phyloP scores from a whole-genome alignment of 208 protist genomes.

The Trypanosoma boissoni region DNA sequence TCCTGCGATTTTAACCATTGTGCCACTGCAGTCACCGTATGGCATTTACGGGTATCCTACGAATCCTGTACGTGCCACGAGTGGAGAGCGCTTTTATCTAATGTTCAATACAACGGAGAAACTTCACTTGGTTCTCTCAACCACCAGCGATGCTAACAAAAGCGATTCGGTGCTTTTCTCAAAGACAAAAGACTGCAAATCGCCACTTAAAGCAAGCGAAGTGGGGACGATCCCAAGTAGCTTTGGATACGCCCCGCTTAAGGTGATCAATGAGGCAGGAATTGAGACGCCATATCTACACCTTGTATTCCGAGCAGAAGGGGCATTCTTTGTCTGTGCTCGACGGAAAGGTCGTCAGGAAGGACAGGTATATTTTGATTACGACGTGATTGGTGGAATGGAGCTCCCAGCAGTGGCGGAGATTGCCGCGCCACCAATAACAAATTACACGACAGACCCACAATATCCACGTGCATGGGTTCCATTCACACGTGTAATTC shows the following conservation, averaged over 20 bases:
- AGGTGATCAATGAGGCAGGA: conserved; percentile 24
- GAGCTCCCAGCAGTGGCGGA: conserved; percentile 33
- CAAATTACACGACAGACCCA: conserved; percentile 47
- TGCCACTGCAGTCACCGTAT: conserved; percentile 59
- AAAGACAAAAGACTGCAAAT: conserved; percentile 31
- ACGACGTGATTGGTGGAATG: conserved; percentile 60
- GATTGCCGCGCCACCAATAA: conserved; percentile 51
- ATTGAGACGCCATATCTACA: conserved; percentile 60
- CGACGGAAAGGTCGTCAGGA: conserved; percentile 40
- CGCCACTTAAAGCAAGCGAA: conserved; percentile 21
- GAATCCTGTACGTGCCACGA: conserved; percentile 34
- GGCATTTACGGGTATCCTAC: conserved; percentile 58
- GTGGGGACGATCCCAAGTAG: conserved; percentile 49
- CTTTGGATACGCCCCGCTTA: conserved; percentile 69
- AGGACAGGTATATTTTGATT: conserved; percentile 73
- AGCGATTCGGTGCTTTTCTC: conserved; percentile 62
- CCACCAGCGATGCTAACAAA: conserved; percentile 7
- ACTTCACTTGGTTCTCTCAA: conserved; percentile 41
- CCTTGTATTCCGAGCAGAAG: conserved; percentile 58
- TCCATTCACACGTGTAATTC: conserved; percentile 41
- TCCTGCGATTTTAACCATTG: conserved; percentile 54
- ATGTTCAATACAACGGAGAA: conserved; percentile 69
- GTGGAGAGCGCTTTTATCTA: conserved; percentile 78
- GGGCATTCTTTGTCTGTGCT: conserved; percentile 77
- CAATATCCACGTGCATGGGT: conserved; percentile 55